These are phyloP conservation scores for Colletotrichum agaves DNA, from an alignment of 2,329 filamentous ascomycete species.

Conservation along the genomic window DNA sequence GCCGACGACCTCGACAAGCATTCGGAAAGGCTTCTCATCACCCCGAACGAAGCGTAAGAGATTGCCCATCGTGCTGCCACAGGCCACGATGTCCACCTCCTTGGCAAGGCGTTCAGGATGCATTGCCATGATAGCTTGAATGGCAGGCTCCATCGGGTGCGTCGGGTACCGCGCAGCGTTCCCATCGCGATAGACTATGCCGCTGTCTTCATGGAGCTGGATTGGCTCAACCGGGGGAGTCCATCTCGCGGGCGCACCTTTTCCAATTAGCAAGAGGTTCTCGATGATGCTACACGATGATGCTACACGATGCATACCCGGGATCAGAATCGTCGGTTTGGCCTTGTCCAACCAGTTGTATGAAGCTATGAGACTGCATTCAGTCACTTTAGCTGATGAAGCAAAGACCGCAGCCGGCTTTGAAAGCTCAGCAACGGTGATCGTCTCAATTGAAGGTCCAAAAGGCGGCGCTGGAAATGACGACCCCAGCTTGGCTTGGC, in stretches of 20 bases:
- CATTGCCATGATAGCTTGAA: slow-evolving; percentile 49
- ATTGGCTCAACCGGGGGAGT: slow-evolving; percentile 50
- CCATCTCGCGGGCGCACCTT: slow-evolving; percentile 63
- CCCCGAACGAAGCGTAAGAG: slow-evolving; percentile 66
- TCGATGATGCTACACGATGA: no score
- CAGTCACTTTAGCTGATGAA: slow-evolving; percentile 21
- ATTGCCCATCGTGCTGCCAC: slow-evolving; percentile 69
- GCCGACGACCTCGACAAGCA: slow-evolving; percentile 65
- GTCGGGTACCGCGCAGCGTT: slow-evolving; percentile 62
- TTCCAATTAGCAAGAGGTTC: background rate
- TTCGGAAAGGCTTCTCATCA: slow-evolving; percentile 62
- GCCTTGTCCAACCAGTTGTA: slow-evolving; percentile 50
- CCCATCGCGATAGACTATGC: slow-evolving; percentile 62
- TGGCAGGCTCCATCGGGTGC: slow-evolving; percentile 62
- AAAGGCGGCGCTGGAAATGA: slow-evolving; percentile 22
- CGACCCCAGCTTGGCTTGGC: background rate
- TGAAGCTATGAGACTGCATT: slow-evolving; percentile 44
- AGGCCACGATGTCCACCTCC: slow-evolving; percentile 66
- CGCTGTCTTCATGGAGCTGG: slow-evolving; percentile 56
- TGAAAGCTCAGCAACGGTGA: background rate
- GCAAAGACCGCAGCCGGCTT: background rate
- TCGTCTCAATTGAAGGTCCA: slow-evolving; percentile 14
- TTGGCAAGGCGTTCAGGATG: slow-evolving; percentile 47
- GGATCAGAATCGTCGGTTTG: slow-evolving; percentile 45
- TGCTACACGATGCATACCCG: slow-evolving; percentile 42